Evolutionary conservation across 2,329 filamentous ascomycete species (phyloP), one percentile per base, ranked within the genome.

Genomic region (Aspergillus piperis): DNA sequence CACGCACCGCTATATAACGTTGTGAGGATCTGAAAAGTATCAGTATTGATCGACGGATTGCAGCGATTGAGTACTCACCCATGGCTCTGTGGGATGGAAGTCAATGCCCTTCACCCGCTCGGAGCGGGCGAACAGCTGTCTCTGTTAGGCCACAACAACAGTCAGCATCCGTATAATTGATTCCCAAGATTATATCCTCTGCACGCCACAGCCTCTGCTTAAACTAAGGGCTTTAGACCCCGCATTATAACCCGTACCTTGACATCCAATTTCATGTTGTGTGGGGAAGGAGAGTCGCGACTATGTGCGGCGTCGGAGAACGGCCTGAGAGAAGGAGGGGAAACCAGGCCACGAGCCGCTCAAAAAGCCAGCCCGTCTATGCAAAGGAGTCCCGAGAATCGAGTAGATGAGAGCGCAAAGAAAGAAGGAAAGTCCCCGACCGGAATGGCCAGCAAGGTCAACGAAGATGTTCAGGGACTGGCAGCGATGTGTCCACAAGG

Each of bases 101-200:
- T 98, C 94, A 78, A 96, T 92, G 75, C 90, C 90, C 82, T 98
- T 98, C 69, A 98, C 94, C 81, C 94, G 90, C 86, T 98, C 92
- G 73, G 91, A 96, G 79, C 92, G 87, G 79, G 91, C 90, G 82
- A 92, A 91, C 71, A 92, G 86, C 80, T 92, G 90, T 79, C 88
- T 88, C 89, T 92, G 65, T 71, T 54, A 77, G 65, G 57, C 63
- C 50, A 73, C 61, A 59, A 71, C 75, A 66, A 65, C 64, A 53
- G 65, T 83, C 71, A 82, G 81, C 73, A 62, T 64, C 60, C 38
- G n/a, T 59, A 13, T 32, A 54, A 61, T 54, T 57, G n/a, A 51
- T 23, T 36, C 36, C 30, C 27, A 49, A 58, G 51, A 58, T 13
- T 41, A 52, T 52, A 19, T 23, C 21, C 55, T 49, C 51, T 2